Evolutionary conservation across 371 early-diverging fungal genomes (phyloP).

Genomic region (Mucor circinelloides): DNA sequence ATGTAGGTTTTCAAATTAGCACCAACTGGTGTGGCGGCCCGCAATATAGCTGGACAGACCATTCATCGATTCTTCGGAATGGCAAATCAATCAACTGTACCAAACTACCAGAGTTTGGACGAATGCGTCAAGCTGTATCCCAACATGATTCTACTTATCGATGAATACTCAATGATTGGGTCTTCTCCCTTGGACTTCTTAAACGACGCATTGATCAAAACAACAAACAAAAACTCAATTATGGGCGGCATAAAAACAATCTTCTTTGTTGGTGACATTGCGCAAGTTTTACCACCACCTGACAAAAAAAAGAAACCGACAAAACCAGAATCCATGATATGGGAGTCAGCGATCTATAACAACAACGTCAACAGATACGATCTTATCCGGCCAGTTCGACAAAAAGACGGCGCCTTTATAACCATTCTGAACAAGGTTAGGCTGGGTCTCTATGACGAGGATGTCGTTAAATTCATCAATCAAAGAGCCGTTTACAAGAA

Average conservation of each 20-base stretch:
- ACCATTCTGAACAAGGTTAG: not conserved
- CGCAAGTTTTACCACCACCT: not conserved
- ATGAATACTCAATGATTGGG: slow-evolving; percentile 7
- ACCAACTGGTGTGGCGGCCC: slow-evolving; percentile 2
- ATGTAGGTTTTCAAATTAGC: slow-evolving; percentile 1
- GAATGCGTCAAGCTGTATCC: slow-evolving; percentile 1
- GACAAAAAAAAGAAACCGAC: too few species aligned
- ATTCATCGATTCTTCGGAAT: slow-evolving; percentile 3
- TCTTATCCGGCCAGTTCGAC: not conserved
- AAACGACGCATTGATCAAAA: not conserved
- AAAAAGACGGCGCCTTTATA: not conserved
- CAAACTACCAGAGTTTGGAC: not conserved
- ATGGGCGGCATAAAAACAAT: not conserved
- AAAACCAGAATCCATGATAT: too few species aligned
- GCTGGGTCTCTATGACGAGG: not conserved
- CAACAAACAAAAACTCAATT: not conserved
- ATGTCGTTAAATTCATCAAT: not conserved
- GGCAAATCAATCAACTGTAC: not conserved
- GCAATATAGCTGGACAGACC: not conserved
- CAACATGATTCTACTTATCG: not conserved
- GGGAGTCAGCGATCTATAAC: not conserved
- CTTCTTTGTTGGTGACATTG: slow-evolving; percentile 12
- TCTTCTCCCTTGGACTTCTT: not conserved
- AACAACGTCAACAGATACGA: not conserved
- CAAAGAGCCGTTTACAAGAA: not conserved